Conservation (phyloP, 2,329 filamentous ascomycete species). For the Stachybotrys chartarum region DNA sequence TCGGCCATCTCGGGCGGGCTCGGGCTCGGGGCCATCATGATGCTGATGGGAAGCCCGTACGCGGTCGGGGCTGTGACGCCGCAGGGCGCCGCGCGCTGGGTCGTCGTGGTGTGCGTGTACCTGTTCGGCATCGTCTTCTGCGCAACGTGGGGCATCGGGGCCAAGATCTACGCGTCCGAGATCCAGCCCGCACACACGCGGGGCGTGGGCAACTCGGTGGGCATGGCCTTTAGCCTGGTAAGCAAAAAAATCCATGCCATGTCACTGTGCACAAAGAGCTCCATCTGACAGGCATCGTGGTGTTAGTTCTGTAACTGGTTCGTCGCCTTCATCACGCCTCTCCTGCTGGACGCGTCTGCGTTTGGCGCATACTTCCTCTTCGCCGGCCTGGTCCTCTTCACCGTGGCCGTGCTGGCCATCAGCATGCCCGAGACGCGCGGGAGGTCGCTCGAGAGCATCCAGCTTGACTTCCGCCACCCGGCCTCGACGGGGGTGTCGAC, state of each 20-base stretch:
- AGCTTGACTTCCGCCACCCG: neutral
- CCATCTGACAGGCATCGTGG: neutral
- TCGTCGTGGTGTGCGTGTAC: slow-evolving; percentile 43
- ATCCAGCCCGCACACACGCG: slow-evolving; percentile 49
- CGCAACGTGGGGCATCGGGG: slow-evolving; percentile 45
- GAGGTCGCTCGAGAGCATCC: slow-evolving; percentile 3
- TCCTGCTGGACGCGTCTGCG: slow-evolving; percentile 23
- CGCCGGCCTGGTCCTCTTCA: slow-evolving; percentile 24
- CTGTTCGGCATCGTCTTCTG: slow-evolving; percentile 39
- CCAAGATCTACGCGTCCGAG: slow-evolving; percentile 50
- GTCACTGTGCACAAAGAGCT: neutral
- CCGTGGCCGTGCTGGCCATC: slow-evolving; percentile 21
- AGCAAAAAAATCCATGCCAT: neutral
- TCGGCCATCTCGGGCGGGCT: slow-evolving; percentile 47
- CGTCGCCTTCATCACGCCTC: slow-evolving; percentile 32
- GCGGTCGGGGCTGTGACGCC: slow-evolving; percentile 34
- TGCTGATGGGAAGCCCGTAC: slow-evolving; percentile 47
- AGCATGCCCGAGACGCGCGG: slow-evolving; percentile 33
- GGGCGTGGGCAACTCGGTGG: slow-evolving; percentile 45
- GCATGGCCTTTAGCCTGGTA: slow-evolving; percentile 26
- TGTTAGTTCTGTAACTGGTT: slow-evolving; percentile 36
- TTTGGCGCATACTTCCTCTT: slow-evolving; percentile 37
- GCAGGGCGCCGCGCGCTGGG: slow-evolving; percentile 35
- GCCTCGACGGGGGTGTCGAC: neutral
- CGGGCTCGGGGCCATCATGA: slow-evolving; percentile 39